Evolutionary conservation across 2,329 filamentous ascomycete species (phyloP), one percentile per base, ranked within the genome.

Genomic region (Fusarium longipes): DNA sequence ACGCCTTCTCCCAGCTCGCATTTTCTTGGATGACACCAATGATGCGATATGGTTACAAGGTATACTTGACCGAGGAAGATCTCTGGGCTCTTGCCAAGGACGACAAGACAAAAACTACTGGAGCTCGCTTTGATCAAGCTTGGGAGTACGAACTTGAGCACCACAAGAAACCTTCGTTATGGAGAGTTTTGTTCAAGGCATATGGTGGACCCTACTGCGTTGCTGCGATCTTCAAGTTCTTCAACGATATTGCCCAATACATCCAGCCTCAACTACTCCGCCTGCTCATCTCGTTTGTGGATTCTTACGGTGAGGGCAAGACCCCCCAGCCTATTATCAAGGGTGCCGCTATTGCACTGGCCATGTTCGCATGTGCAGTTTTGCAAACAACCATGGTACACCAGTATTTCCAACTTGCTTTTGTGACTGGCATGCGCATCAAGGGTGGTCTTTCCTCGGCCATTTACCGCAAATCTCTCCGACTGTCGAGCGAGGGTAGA

Each of bases 11-110:
- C 6, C 88, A 92, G 49, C 85, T 99, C 43, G 97, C 95, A 0
- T 99, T 99, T 78, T 90, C 91, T 54, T 99, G 96, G 96, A 97
- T 99, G 95, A 98, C 96, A 0, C 94, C 96, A 1, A 82, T 99
- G 87, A 99, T 99, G 96, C 93, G 89, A 75, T 91, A 91, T 75
- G 96, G 96, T 2, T 98, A 99, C 82, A 92, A 91, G 75, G 88
- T 94, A 60, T 99, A 89, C 77, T 83, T 99, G 64, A 97, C 93
- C 2, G 93, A 98, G 77, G 93, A 97, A 67, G 95, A 99, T 77
- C 85, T 99, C 24, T 99, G 96, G 96, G 95, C 93, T 63, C 83
- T 99, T 58, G 88, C 93, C 38, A 90, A 89, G 74, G 82, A 86
- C 60, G 95, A 98, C 76, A 91, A 91, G 32, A 97, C 95, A 12